Conservation (phyloP, 108 stramenopile genomes). For the Nitzschia putrida region DNA sequence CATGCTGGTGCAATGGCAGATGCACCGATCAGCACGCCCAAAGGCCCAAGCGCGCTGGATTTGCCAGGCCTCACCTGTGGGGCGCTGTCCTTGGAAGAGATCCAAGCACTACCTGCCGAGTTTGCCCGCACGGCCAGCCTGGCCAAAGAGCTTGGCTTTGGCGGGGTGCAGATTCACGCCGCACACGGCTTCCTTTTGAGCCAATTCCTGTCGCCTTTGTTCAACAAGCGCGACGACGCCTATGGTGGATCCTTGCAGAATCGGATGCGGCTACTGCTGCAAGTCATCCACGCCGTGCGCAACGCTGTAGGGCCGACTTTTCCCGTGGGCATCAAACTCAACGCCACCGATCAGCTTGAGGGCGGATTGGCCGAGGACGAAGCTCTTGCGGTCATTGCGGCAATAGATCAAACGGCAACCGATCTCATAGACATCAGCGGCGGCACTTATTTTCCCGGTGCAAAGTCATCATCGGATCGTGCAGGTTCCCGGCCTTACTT, state of each 20-base stretch:
- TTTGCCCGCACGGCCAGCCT: constrained; percentile 22
- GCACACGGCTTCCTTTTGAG: constrained; percentile 35
- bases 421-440: not conserved
- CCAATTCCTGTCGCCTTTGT: constrained; percentile 17
- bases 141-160: constrained; percentile 28
- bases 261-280: constrained; percentile 42
- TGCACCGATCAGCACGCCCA: no score
- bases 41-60: not conserved
- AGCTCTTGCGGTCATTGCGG: not conserved
- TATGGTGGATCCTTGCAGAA: constrained; percentile 46
- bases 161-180: constrained; percentile 35
- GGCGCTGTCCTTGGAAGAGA: not conserved
- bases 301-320: not conserved
- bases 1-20: no score
- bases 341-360: not conserved
- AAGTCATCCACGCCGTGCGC: constrained; percentile 23
- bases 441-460: constrained; percentile 3
- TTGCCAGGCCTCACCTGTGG: not conserved
- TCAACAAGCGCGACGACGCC: constrained; percentile 24
- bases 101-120: not conserved
- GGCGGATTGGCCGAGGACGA: constrained; percentile 2
- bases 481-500: no score
- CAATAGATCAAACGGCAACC: not conserved
- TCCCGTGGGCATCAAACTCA: not conserved
- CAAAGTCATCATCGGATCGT: no score